phyloP scores from a whole-genome alignment of 1,284 basidiomycete species.

The Xanthoconium separans region DNA sequence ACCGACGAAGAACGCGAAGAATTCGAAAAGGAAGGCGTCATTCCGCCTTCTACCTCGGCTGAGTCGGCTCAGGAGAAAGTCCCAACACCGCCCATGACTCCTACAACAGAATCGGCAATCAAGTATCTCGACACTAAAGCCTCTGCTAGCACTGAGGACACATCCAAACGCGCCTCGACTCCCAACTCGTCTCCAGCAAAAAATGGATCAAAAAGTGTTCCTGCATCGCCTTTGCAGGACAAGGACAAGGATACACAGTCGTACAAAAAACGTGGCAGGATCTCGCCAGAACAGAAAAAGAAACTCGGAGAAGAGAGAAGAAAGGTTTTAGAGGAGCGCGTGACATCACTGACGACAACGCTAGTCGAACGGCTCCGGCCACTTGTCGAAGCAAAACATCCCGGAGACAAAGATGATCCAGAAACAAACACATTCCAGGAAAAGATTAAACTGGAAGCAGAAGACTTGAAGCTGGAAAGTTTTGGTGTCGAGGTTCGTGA shows the following conservation, averaged over 20 bases:
- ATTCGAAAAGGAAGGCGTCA: slow-evolving; percentile 67
- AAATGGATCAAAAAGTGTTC: slow-evolving; percentile 24
- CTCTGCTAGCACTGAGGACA: slow-evolving; percentile 21
- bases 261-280: slow-evolving; percentile 53
- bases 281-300: slow-evolving; percentile 82
- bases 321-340: slow-evolving; percentile 77
- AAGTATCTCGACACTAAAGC: slow-evolving; percentile 11
- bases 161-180: slow-evolving; percentile 15
- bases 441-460: slow-evolving; percentile 83
- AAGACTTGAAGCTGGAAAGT: slow-evolving; percentile 96
- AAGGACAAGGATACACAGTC: slow-evolving; percentile 34
- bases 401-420: slow-evolving; percentile 82
- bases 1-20: slow-evolving; percentile 91
- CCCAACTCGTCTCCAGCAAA: slow-evolving; percentile 23
- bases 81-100: slow-evolving; percentile 26
- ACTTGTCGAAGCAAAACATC: slow-evolving; percentile 85
- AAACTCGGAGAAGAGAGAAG: slow-evolving; percentile 80
- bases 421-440: slow-evolving; percentile 81
- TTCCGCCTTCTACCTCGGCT: slow-evolving; percentile 19
- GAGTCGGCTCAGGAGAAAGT: slow-evolving; percentile 19
- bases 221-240: slow-evolving; percentile 28
- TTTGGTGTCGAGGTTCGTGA: slow-evolving; percentile 89
- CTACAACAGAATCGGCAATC: slow-evolving; percentile 20
- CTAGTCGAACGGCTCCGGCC: slow-evolving; percentile 82
- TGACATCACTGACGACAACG: slow-evolving; percentile 72